A percentile compares a stretch with the other conserved stretches of the same genome.
These are phyloP conservation scores for Galerina sulciceps DNA, from an alignment of 768 basidiomycete genomes.

Conservation along the genomic window DNA sequence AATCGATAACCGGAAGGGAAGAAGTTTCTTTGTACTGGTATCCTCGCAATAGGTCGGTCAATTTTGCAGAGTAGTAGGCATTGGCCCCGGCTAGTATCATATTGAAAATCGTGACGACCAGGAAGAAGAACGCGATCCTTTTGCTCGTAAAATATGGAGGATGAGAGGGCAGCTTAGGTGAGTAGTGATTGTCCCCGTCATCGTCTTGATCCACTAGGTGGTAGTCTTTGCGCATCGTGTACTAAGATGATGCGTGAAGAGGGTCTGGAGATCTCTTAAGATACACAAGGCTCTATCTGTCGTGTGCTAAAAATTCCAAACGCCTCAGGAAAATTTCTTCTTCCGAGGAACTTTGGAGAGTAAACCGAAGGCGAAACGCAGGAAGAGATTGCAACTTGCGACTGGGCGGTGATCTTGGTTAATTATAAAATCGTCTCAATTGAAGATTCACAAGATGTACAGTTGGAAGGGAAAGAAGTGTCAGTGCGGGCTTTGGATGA, in stretches of 20 bases:
- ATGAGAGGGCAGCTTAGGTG: neutral
- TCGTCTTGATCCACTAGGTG: conserved; percentile 1
- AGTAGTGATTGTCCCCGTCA: neutral
- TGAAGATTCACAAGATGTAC: too few relatives aligned
- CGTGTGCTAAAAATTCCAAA: too few relatives aligned
- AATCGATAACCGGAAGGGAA: neutral
- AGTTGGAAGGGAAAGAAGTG: too few relatives aligned
- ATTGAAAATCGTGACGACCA: conserved; percentile 2
- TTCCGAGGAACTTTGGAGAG: too few relatives aligned
- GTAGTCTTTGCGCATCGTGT: neutral
- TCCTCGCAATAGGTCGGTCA: neutral
- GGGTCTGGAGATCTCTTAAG: too few relatives aligned
- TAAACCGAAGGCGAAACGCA: too few relatives aligned
- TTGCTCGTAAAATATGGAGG: neutral
- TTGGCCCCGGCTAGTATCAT: neutral
- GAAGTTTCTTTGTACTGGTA: neutral
- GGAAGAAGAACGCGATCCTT: neutral
- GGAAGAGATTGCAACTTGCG: too few relatives aligned
- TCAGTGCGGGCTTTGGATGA: too few relatives aligned
- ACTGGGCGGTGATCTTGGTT: too few relatives aligned
- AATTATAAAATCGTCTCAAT: too few relatives aligned
- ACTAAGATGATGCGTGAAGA: neutral
- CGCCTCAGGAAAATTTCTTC: too few relatives aligned
- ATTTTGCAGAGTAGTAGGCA: neutral
- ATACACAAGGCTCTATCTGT: too few relatives aligned